Evolutionary conservation across 1,139 yeast genomes (phyloP), one percentile per base, ranked within the genome.

Genomic region (Ogataea hybrid): DNA sequence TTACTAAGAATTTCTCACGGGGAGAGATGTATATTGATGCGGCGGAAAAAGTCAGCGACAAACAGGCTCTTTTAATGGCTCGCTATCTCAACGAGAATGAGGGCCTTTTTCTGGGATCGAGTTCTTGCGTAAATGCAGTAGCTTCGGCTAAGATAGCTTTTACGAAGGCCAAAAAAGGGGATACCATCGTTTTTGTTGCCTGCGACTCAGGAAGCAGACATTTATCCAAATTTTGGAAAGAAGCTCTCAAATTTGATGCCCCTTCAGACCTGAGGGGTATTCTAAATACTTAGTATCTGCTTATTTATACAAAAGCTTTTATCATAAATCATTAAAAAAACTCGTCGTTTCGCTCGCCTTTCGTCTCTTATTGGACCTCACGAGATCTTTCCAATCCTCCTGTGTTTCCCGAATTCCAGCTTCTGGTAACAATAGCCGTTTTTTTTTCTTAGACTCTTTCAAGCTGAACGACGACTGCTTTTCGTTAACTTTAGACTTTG

Each of bases 121-220:
- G 96, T 30, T 84, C 95, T 9, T 96, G 96, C 0, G 82, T 92
- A 25, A 89, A 90, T 59, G 90, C 96, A 39, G 96, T 87, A 1
- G 97, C 96, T 1, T 95, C 96, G 0, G 77, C 81, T 6, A 71
- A 79, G 50, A 64, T 77, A 5, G 96, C 96, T 0, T 27, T 39
- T 18, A 67, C 72, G 47, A 52, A 69, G 29, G 60, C 57, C 0
- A 71, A 76, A 4, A 70, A 72, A 1, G 94, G 92, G 2, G 78
- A 84, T 40, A 75, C 70, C 18, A 79, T 92, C 18, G 95, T 92
- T 5, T 79, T 94, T n/a, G 75, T 92, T 35, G 87, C 96, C 2
- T 92, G 97, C 62, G 98, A 92, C 61, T 81, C 95, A 4, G 98
- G 98, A 0, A 70, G 84, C 6, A 73, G 97, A 50, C 97, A 92